Base-by-base conservation (phyloP, 169 alveolate genomes). In the Toxoplasma gondii region DNA sequence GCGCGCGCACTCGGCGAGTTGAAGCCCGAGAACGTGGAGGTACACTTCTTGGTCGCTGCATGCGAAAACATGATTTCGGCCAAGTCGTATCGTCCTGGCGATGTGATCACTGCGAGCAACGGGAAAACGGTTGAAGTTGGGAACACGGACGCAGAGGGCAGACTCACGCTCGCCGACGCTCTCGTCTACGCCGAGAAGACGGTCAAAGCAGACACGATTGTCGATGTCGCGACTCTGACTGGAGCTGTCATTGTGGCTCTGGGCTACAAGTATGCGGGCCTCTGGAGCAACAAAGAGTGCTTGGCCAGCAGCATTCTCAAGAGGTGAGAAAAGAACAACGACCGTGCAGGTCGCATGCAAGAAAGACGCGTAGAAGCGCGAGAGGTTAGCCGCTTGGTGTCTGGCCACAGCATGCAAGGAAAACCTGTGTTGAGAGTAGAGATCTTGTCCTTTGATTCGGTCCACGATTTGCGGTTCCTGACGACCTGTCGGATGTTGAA, bases 91-190 rank as follows among this genome's bases (percentile, higher is more conserved):
- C 95, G 99, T 88, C 99, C 99, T 38, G 98, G 99, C 31, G 99
- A 99, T 93, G 97, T 99, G 36, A 94, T 99, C 36, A 97, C 98
- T 12, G 98, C 99, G 31, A 97, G 98, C 91, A 98, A 98, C 94
- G 99, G 99, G 27, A 96, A 86, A 94, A 96, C 83, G 83, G 96
- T 38, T 53, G 97, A 83, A 88, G 96, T 95, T 58, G 97, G 98
- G 31, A 98, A 99, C 95, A 99, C 99, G 44, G 99, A 99, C 96
- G 99, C 99, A 34, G 99, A 99, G 95, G 99, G 99, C 19, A 96
- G 99, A 88, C 97, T 98, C 19, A 97, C 99, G 31, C 95, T 99
- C 82, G 99, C 99, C n/a, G 99, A 99, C 88, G 99, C 99, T 12
- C 96, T 99, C 91, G 97, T 98, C 70, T 98, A 98, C 95, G 99